These are phyloP conservation scores for Fusarium tanahbumbuense DNA, from an alignment of 2,329 filamentous ascomycete species.

Conservation along the genomic window DNA sequence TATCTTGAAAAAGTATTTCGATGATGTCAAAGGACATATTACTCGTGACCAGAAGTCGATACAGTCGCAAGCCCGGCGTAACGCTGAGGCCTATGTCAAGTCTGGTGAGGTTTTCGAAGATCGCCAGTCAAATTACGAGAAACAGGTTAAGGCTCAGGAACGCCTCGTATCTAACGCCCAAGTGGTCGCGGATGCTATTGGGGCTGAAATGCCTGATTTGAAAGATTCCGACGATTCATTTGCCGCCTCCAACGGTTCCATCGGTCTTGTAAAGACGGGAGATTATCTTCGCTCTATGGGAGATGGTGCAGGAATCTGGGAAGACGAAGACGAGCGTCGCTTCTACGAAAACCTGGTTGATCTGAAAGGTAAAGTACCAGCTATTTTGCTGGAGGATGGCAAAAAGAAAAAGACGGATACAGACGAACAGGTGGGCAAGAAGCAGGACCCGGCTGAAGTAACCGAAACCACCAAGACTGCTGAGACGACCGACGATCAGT, in stretches of 20 bases:
- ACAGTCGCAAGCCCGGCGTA: constrained; percentile 86
- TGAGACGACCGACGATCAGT: constrained; percentile 79
- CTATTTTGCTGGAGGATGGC: constrained; percentile 89
- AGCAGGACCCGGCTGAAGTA: constrained; percentile 66
- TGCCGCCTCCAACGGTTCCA: constrained; percentile 76
- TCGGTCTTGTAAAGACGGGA: constrained; percentile 92
- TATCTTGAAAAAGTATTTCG: constrained; percentile 87
- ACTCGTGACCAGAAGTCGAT: constrained; percentile 93
- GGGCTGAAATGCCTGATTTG: constrained; percentile 92
- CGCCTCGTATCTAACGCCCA: constrained; percentile 91
- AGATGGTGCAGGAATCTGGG: constrained; percentile 95
- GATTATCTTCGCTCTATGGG: constrained; percentile 92
- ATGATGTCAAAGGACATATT: constrained; percentile 90
- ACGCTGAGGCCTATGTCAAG: constrained; percentile 98
- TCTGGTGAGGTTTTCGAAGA: constrained; percentile 99
- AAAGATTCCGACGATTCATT: constrained; percentile 82
- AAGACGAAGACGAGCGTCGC: constrained; percentile 95
- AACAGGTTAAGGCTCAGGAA: constrained; percentile 90
- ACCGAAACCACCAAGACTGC: constrained; percentile 62
- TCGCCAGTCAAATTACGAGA: constrained; percentile 94
- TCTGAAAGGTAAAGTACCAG: constrained; percentile 93
- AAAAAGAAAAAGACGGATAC: constrained; percentile 91
- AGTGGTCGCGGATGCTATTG: constrained; percentile 86
- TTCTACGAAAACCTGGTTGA: constrained; percentile 99
- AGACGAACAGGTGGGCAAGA: constrained; percentile 87